Evolutionary conservation across 352 stramenopile genomes (phyloP), one percentile per base, ranked within the genome.

Genomic region (Elongisporangium undulatum): DNA sequence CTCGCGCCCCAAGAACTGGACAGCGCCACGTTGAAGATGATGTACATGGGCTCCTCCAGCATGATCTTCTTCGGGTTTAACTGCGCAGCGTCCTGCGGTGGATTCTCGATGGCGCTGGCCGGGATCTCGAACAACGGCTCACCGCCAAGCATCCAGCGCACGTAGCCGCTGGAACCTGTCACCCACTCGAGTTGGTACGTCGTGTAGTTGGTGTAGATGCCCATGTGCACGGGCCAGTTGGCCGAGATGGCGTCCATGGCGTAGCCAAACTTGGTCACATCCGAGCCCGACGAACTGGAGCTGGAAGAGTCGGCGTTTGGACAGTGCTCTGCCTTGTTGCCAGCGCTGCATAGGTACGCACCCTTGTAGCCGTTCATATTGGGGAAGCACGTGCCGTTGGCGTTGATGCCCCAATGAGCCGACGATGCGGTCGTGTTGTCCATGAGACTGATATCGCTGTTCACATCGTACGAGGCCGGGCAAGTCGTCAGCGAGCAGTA

Each of bases 1-100:
- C 58, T 70, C 12, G 76, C 66, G 0, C 76, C 76, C 92, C 90
- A 98, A 23, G 84, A 76, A 3, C 68, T 83, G 8, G 85, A 92
- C 17, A 98, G 65, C 1, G 92, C 92, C 8, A 92, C 96, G 72
- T 97, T 98, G 45, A 98, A 74, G n/a, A 98, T 77, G 59, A 97
- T 68, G 63, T 96, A 97, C 77, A 92, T 95, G 4, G 92, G 92
- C 65, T 98, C 92, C 50, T 88, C 77, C 3, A 95, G 77, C 73
- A 98, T 97, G 61, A 82, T 85, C 71, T 72, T 94, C 74, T 69
- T 87, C 64, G 77, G 85, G 85, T 68, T 92, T 67, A 54, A 80
- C 58, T 75, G 63, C 0, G 55, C 59, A 2, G 24, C 24, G 34
- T 83, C 79, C 56, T 91, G 82, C 3, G 82, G 75, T 45, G 74